phyloP scores from a whole-genome alignment of 352 stramenopile species.

The Phytophthora foliorum region DNA sequence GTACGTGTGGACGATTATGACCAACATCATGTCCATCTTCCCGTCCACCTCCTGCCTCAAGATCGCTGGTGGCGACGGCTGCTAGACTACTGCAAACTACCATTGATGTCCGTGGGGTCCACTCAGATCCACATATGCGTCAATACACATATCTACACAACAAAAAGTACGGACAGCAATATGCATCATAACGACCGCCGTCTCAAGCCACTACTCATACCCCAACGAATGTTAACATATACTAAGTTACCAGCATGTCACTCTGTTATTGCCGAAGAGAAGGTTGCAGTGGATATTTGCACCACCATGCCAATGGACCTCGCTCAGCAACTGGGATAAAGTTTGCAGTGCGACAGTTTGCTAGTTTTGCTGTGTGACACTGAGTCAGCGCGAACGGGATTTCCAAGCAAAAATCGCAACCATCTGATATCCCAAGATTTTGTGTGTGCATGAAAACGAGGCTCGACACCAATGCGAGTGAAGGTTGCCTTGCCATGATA shows the following conservation, averaged over 20 bases:
- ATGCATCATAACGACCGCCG: slow-evolving; percentile 9
- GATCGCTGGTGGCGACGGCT: slow-evolving; percentile 52
- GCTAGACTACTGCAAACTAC: slow-evolving; percentile 26
- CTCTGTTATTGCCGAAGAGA: too few species aligned
- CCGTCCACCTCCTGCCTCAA: slow-evolving; percentile 51
- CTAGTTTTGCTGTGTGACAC: slow-evolving; percentile 10
- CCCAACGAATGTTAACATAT: too few species aligned
- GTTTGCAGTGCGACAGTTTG: background rate
- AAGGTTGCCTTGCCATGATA: background rate
- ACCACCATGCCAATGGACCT: too few species aligned
- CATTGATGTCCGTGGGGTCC: background rate
- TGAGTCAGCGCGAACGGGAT: slow-evolving; percentile 18
- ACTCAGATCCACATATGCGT: slow-evolving; percentile 6
- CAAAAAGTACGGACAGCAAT: slow-evolving; percentile 4
- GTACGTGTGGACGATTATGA: slow-evolving; percentile 63
- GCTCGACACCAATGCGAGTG: background rate
- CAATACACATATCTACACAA: slow-evolving; percentile 14
- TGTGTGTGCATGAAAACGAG: slow-evolving; percentile 8
- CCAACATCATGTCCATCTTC: slow-evolving; percentile 65
- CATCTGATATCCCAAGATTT: slow-evolving; percentile 21
- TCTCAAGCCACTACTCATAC: too few species aligned
- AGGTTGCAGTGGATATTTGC: too few species aligned
- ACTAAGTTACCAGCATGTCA: too few species aligned
- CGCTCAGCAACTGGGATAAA: background rate
- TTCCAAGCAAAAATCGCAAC: slow-evolving; percentile 11